A percentile compares a stretch with the other conserved stretches of the same genome.
Evolutionary conservation across 2,329 filamentous ascomycete genomes (phyloP).

Genomic region (Coniochaeta sp.): DNA sequence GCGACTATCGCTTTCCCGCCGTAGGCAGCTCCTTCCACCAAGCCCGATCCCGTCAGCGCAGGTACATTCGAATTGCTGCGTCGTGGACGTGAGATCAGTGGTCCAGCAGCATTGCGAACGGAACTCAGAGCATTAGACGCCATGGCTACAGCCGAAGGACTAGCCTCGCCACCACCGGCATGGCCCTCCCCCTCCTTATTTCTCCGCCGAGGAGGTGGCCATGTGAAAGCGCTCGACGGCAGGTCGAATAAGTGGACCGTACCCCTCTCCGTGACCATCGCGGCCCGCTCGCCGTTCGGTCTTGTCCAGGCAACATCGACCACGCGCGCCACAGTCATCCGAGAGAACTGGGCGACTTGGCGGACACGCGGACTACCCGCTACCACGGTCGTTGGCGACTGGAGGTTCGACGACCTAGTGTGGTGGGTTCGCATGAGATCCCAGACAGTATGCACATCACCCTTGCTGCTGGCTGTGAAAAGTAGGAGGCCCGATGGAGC

Average conservation of each 20-base stretch:
- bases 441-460: constrained; percentile 79
- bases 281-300: constrained; percentile 73
- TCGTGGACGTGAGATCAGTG: constrained; percentile 47
- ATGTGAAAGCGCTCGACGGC: constrained; percentile 73
- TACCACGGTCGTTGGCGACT: constrained; percentile 33
- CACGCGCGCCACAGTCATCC: constrained; percentile 86
- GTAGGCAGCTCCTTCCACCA: constrained; percentile 58
- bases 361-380: constrained; percentile 59
- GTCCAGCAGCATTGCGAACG: constrained; percentile 60
- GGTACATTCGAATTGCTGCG: constrained; percentile 37
- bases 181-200: constrained; percentile 33
- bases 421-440: constrained; percentile 62
- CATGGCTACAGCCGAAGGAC: constrained; percentile 54
- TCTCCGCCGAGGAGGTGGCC: constrained; percentile 66
- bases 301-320: constrained; percentile 84
- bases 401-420: constrained; percentile 53
- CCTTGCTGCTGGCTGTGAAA: constrained; percentile 74
- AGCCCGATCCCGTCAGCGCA: constrained; percentile 32
- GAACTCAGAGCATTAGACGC: constrained; percentile 65
- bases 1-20: constrained; percentile 65
- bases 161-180: constrained; percentile 38
- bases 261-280: constrained; percentile 88
- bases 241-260: constrained; percentile 91
- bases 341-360: constrained; percentile 80
- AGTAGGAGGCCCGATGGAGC: constrained; percentile 66